A percentile compares a stretch with the other conserved stretches of the same genome.
These are phyloP conservation scores for Scutellaria galericulata DNA, from an alignment of 257 asterid species.

Conservation along the genomic window DNA sequence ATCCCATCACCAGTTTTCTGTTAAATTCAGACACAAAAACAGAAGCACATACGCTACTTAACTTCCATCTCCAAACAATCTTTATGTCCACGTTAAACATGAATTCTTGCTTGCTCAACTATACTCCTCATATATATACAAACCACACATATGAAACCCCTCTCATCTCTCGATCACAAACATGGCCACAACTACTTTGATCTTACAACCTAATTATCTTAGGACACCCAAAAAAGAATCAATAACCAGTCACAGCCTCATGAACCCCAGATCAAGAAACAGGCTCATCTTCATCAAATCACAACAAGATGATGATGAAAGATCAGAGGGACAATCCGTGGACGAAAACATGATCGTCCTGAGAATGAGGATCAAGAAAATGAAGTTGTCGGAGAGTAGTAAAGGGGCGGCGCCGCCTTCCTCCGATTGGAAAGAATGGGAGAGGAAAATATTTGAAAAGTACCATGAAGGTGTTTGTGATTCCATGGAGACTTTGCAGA, in stretches of 20 bases:
- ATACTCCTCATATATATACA: neutral
- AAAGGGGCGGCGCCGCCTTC: slow-evolving; percentile 20
- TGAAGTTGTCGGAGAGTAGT: slow-evolving; percentile 45
- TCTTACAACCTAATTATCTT: slow-evolving; percentile 26
- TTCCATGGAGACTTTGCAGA: slow-evolving; percentile 51
- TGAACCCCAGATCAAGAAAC: slow-evolving; percentile 6
- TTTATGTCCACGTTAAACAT: slow-evolving; percentile 12
- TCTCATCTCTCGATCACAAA: neutral
- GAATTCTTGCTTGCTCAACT: neutral
- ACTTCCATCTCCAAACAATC: neutral
- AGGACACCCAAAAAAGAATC: slow-evolving; percentile 28
- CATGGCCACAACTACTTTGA: slow-evolving; percentile 40
- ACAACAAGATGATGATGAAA: slow-evolving; percentile 33
- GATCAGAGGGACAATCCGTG: slow-evolving; percentile 25
- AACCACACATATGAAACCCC: neutral
- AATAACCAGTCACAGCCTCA: too few species aligned
- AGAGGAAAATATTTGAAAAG: slow-evolving; percentile 48
- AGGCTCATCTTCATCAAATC: slow-evolving; percentile 22
- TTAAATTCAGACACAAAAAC: neutral
- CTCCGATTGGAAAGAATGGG: slow-evolving; percentile 66
- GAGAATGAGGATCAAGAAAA: slow-evolving; percentile 62
- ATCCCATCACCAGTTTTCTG: too few species aligned
- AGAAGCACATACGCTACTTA: neutral
- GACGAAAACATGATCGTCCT: slow-evolving; percentile 65
- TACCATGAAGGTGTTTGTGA: slow-evolving; percentile 60